Percentiles rank a stretch among this genome's conserved stretches.
phyloP scores from a whole-genome alignment of 2,329 filamentous ascomycete species.

The Talaromyces sp. region DNA sequence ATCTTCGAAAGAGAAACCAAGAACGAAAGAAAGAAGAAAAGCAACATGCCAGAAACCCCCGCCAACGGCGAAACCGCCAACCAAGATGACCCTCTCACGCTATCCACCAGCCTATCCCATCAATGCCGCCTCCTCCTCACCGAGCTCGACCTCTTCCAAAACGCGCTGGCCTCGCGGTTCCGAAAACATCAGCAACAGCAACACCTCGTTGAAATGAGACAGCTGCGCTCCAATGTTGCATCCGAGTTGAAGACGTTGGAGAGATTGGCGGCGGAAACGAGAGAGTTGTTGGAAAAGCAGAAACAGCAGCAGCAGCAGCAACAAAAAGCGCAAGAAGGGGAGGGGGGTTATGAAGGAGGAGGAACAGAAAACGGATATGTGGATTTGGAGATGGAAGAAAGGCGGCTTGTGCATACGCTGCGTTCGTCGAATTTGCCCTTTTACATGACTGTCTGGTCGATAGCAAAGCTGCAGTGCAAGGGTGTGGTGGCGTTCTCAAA shows the following conservation, averaged over 20 bases:
- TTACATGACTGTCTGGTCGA: slow-evolving; percentile 58
- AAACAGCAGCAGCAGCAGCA: background rate
- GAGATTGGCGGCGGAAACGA: slow-evolving; percentile 31
- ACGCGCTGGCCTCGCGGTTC: slow-evolving; percentile 33
- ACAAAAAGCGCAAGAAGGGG: background rate
- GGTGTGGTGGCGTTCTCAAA: slow-evolving; percentile 56
- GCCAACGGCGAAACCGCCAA: background rate
- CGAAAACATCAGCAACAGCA: slow-evolving; percentile 36
- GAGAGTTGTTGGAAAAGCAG: slow-evolving; percentile 2
- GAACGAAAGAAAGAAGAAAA: background rate
- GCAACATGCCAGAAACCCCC: background rate
- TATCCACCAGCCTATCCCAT: slow-evolving; percentile 28
- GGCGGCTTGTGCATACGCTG: slow-evolving; percentile 49
- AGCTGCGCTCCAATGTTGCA: slow-evolving; percentile 44
- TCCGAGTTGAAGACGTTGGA: slow-evolving; percentile 46
- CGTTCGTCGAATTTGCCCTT: slow-evolving; percentile 64
- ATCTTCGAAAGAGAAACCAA: background rate
- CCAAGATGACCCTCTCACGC: background rate
- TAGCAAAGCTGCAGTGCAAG: slow-evolving; percentile 51
- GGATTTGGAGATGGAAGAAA: slow-evolving; percentile 16
- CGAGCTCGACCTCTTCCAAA: slow-evolving; percentile 43
- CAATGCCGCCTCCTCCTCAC: slow-evolving; percentile 38
- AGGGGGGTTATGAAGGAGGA: background rate
- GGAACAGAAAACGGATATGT: slow-evolving; percentile 20
- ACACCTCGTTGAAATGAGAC: slow-evolving; percentile 43